Base-by-base conservation (phyloP, 495 filamentous ascomycete genomes). In the Penicillium canariense region DNA sequence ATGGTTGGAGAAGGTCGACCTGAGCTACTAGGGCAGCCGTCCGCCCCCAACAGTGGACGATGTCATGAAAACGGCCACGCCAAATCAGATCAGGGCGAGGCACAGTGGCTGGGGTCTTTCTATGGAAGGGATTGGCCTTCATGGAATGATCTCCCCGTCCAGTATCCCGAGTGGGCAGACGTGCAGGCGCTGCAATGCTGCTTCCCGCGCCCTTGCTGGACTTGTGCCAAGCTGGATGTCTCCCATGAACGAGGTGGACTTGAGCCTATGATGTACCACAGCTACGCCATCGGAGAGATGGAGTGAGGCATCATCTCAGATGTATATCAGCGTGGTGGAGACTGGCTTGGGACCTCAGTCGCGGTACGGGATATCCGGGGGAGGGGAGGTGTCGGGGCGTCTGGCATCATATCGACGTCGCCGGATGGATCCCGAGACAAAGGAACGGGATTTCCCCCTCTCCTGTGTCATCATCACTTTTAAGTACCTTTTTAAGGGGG, bases 341-440 rank as follows among this genome's bases (percentile, higher is more conserved):
- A n/a, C n/a, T n/a, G n/a, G n/a, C n/a, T n/a, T n/a, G n/a, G n/a
- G n/a, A n/a, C n/a, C n/a, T n/a, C n/a, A n/a, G n/a, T n/a, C n/a
- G n/a, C n/a, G n/a, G n/a, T n/a, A n/a, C n/a, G n/a, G n/a, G n/a
- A n/a, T n/a, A n/a, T n/a, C n/a, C n/a, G n/a, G 10, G 2, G 14
- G 10, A 26, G 42, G 15, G 25, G 25, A 27, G 17, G 12, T n/a
- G 1, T 42, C 11, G 46, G 31, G 47, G 40, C 18, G 32, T 48
- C 51, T 62, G 59, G 15, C 62, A 66, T 66, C 63, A 66, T 63
- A 59, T 54, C 60, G 45, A 63, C 60, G 56, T 60, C 53, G 56
- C 15, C 22, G 31, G 46, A 42, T 20, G 34, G 59, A 36, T 15
- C 14, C 22, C 18, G 22, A 23, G 28, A 31, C 14, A 35, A 40